These are phyloP conservation scores for Trametes gibbosa DNA, from an alignment of 768 basidiomycete species.

Conservation along the genomic window DNA sequence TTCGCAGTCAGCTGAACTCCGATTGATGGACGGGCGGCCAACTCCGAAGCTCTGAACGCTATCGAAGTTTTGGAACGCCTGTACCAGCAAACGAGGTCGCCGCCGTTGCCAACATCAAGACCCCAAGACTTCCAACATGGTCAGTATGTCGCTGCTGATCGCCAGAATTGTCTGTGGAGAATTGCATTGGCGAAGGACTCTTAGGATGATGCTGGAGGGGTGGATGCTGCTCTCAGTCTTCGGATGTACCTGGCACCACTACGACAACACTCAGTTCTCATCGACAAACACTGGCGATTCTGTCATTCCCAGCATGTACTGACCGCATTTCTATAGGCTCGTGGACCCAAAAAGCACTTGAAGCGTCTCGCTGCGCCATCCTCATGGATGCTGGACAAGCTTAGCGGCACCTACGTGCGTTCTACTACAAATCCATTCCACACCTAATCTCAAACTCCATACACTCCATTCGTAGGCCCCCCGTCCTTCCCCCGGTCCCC, in stretches of 20 bases:
- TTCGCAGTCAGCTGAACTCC: conserved; percentile 11
- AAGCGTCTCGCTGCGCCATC: conserved; percentile 97
- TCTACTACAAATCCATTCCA: neutral
- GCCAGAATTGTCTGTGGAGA: conserved; percentile 6
- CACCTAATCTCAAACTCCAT: conserved; percentile 10
- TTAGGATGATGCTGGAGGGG: conserved; percentile 16
- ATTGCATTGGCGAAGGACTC: conserved; percentile 2
- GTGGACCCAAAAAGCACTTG: conserved; percentile 99
- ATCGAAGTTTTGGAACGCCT: conserved; percentile 19
- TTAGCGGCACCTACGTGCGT: conserved; percentile 90
- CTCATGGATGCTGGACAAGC: conserved; percentile 99
- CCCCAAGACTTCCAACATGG: conserved; percentile 36
- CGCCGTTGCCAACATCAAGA: conserved; percentile 34
- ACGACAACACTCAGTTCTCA: conserved; percentile 9
- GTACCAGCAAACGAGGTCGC: conserved; percentile 26
- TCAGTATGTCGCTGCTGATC: conserved; percentile 29
- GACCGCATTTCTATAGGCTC: conserved; percentile 54
- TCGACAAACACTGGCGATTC: conserved; percentile 7
- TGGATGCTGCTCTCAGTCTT: conserved; percentile 29
- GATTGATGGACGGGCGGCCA: conserved; percentile 14
- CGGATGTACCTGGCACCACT: conserved; percentile 29
- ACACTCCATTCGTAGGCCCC: conserved; percentile 73
- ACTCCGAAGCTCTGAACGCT: conserved; percentile 18
- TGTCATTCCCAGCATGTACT: conserved; percentile 15
- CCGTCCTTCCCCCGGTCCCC: conserved; percentile 96